A percentile compares a stretch with the other conserved stretches of the same genome.
Conservation (phyloP, 371 early-diverging fungal genomes). For the Lichtheimia hyalospora region DNA sequence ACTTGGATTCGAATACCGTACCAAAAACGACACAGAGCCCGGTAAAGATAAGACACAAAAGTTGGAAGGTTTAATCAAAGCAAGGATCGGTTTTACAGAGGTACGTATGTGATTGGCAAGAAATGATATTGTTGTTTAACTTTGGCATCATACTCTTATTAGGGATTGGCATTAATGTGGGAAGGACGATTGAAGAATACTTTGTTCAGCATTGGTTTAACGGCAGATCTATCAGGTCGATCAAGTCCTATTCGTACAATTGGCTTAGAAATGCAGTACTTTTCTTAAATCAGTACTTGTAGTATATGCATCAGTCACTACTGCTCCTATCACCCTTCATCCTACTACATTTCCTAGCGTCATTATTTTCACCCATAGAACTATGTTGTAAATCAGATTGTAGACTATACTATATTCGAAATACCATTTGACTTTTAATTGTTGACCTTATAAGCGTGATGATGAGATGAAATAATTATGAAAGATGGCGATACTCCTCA, state of each 20-base stretch:
- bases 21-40: constrained; percentile 16
- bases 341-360: not conserved
- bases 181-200: constrained; percentile 65
- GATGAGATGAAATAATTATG: too few species aligned
- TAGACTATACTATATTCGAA: too few species aligned
- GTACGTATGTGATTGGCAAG: constrained; percentile 10
- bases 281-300: constrained; percentile 38
- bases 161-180: constrained; percentile 66
- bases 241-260: constrained; percentile 57
- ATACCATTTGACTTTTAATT: too few species aligned
- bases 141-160: constrained; percentile 12
- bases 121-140: not conserved
- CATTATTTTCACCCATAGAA: not conserved
- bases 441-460: too few species aligned
- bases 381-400: too few species aligned
- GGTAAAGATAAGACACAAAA: constrained; percentile 28
- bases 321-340: too few species aligned
- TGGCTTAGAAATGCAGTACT: constrained; percentile 67
- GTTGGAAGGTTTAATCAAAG: constrained; percentile 65
- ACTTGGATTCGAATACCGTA: constrained; percentile 75
- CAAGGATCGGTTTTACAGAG: constrained; percentile 49
- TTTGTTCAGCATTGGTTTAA: constrained; percentile 61
- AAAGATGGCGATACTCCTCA: too few species aligned
- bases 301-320: not conserved
- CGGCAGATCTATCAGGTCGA: constrained; percentile 47